Base-by-base conservation (phyloP, 169 alveolate genomes). In the Haemoproteus tartakovskyi region DNA sequence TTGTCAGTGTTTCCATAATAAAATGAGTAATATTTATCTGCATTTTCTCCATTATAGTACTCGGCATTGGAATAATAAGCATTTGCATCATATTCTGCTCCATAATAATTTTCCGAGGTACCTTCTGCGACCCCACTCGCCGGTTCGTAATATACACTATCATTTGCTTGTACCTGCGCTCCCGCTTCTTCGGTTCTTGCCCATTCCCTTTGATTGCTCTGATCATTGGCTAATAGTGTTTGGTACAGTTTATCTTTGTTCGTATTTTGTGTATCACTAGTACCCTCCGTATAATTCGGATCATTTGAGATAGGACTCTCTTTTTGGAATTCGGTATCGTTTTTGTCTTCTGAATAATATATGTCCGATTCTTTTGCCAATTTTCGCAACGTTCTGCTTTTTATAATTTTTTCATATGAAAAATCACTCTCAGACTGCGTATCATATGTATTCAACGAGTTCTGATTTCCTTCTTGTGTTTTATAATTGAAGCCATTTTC, bases 401-500 rank as follows among this genome's bases (percentile, higher is more conserved):
- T 74, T 21, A 26, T 29, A 14, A 16, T 36, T 46, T 46, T 30
- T 5, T 46, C 61, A 29, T 18, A 16, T 14, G 21, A 30, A 1
- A 14, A 38, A 29, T 16, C 36, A 19, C 26, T 41, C 16, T 67
- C 38, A 11, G 26, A 27, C 14, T 41, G 22, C 3, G 47, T 4
- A 8, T 11, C 21, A 48, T 27, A 41, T 14, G 21, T 26, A 2
- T 60, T 46, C n/a, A n/a, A n/a, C n/a, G n/a, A n/a, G n/a, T n/a
- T n/a, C n/a, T n/a, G n/a, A n/a, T n/a, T n/a, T n/a, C n/a, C n/a
- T n/a, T n/a, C n/a, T n/a, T n/a, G n/a, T n/a, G n/a, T n/a, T 12
- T 21, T 41, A 24, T 60, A 27, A n/a, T 60, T 30, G 0, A 21
- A 59, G 18, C 18, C 79, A 9, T 40, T 27, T 54, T 54, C 63